phyloP scores from a whole-genome alignment of 192 early-diverging fungal genomes.

The Chytriomyces sp. region DNA sequence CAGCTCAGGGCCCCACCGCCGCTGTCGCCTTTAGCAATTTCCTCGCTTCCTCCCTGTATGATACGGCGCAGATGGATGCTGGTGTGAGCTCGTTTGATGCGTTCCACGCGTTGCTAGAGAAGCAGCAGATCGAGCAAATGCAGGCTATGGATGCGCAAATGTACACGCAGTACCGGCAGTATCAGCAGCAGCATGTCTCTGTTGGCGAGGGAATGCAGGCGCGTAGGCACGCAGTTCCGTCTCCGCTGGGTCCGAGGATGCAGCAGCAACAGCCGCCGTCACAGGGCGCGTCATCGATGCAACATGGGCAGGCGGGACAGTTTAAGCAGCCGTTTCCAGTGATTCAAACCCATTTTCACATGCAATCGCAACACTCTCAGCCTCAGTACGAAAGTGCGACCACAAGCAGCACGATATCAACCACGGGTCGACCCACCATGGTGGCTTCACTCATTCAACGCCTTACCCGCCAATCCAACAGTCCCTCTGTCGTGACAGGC shows the following conservation, averaged over 20 bases:
- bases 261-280: not conserved
- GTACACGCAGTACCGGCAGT: not conserved
- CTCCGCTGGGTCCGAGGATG: too few relatives aligned
- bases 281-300: not conserved
- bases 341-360: not conserved
- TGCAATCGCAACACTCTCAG: conserved; percentile 14
- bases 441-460: too few relatives aligned
- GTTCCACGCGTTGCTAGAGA: not conserved
- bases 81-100: not conserved
- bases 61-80: not conserved
- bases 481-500: too few relatives aligned
- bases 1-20: not conserved
- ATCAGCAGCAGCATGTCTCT: not conserved
- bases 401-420: too few relatives aligned
- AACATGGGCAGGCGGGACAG: not conserved
- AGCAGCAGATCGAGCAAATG: not conserved
- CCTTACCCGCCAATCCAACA: too few relatives aligned
- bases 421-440: too few relatives aligned
- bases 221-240: too few relatives aligned
- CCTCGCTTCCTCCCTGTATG: not conserved
- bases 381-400: too few relatives aligned
- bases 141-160: too few relatives aligned
- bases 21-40: not conserved
- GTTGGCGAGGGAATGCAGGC: too few relatives aligned
- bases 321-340: not conserved